A percentile compares a stretch with the other conserved stretches of the same genome.
Evolutionary conservation across 306 rosid genomes (phyloP).

Genomic region (Alnus glutinosa): DNA sequence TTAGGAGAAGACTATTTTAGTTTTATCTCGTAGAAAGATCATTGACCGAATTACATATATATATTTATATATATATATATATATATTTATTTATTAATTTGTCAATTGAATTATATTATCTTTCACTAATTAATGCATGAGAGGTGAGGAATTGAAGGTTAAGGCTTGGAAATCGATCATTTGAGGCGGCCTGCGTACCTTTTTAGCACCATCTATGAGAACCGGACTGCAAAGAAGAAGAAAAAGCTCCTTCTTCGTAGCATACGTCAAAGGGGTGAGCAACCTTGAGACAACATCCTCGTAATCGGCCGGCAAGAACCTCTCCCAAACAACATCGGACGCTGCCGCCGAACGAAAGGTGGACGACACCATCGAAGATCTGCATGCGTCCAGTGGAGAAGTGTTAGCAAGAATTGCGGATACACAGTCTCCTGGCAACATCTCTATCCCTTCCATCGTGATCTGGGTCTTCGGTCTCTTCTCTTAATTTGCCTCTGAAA

Average conservation of each 20-base stretch:
- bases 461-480: background rate
- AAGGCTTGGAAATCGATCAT: no score
- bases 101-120: no score
- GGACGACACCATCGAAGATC: constrained; percentile 44
- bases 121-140: no score
- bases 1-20: no score
- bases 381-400: constrained; percentile 49
- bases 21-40: no score
- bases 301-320: constrained; percentile 54
- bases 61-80: no score
- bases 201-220: constrained; percentile 52
- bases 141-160: no score
- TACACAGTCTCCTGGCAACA: constrained; percentile 53
- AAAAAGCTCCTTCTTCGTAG: constrained; percentile 53
- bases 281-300: constrained; percentile 34
- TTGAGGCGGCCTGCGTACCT: constrained; percentile 23
- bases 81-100: no score
- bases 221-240: constrained; percentile 36
- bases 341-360: constrained; percentile 35
- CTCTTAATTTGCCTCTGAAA: background rate
- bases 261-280: constrained; percentile 23
- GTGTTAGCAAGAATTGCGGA: constrained; percentile 39
- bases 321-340: constrained; percentile 60
- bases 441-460: constrained; percentile 6
- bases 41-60: no score